These are phyloP conservation scores for Tremellales sp. DNA, from an alignment of 1,284 basidiomycete species.

Conservation along the genomic window DNA sequence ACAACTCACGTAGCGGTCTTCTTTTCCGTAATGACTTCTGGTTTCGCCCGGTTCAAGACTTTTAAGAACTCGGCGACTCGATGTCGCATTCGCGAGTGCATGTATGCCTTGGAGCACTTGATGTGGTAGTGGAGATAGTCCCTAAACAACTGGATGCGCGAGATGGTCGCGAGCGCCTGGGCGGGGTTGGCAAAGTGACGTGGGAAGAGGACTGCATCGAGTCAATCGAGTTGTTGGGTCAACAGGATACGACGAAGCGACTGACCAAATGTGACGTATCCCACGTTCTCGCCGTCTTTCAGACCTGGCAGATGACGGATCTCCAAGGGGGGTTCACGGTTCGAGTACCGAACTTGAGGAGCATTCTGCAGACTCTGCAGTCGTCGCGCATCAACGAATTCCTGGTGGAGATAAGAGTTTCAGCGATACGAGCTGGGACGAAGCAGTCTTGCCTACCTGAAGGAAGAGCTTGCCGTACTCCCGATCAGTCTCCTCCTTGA, in stretches of 20 bases:
- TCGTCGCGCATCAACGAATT: slow-evolving; percentile 96
- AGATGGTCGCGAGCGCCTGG: slow-evolving; percentile 80
- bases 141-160: slow-evolving; percentile 93
- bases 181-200: slow-evolving; percentile 80
- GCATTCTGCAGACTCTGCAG: slow-evolving; percentile 92
- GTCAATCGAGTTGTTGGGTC: slow-evolving; percentile 1
- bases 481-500: slow-evolving; percentile 95
- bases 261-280: slow-evolving; percentile 90
- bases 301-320: slow-evolving; percentile 82
- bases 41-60: slow-evolving; percentile 96
- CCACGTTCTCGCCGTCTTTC: slow-evolving; percentile 80
- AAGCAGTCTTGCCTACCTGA: slow-evolving; percentile 59
- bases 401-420: slow-evolving; percentile 55
- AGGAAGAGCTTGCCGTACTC: slow-evolving; percentile 97
- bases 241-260: slow-evolving; percentile 7
- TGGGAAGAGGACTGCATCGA: slow-evolving; percentile 75
- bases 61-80: slow-evolving; percentile 97
- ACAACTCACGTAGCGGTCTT: slow-evolving; percentile 90
- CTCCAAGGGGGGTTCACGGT: slow-evolving; percentile 91
- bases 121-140: slow-evolving; percentile 99
- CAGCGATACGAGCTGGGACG: not conserved
- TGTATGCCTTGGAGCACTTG: slow-evolving; percentile 97
- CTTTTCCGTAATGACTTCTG: slow-evolving; percentile 70
- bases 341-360: slow-evolving; percentile 96
- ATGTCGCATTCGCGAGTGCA: slow-evolving; percentile 96